These are phyloP conservation scores for Salix caprea DNA, from an alignment of 345 rosid genomes.

Conservation along the genomic window DNA sequence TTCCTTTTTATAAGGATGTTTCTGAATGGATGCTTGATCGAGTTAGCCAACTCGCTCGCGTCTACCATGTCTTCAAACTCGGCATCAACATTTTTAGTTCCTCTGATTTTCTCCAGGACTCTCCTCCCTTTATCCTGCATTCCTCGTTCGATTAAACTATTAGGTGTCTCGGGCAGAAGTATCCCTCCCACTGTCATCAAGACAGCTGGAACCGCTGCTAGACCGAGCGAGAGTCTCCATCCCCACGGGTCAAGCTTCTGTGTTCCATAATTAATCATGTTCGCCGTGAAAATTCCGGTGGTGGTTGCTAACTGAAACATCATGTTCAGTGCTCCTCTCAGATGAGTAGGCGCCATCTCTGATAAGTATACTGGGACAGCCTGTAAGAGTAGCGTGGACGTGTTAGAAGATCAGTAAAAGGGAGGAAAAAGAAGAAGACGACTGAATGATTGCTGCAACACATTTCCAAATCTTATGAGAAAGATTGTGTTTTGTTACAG, in stretches of 20 bases:
- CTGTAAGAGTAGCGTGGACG: slow-evolving; percentile 18
- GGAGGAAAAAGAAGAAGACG: not conserved
- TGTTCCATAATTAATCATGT: slow-evolving; percentile 87
- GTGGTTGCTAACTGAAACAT: slow-evolving; percentile 96
- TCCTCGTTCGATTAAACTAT: slow-evolving; percentile 79
- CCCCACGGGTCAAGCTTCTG: slow-evolving; percentile 81
- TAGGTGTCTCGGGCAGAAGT: slow-evolving; percentile 78
- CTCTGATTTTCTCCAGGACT: slow-evolving; percentile 70
- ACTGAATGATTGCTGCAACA: not conserved
- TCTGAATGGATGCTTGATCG: slow-evolving; percentile 78
- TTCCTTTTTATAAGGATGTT: slow-evolving; percentile 67
- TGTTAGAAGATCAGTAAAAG: not conserved
- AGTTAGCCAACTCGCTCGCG: slow-evolving; percentile 79
- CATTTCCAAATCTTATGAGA: not conserved
- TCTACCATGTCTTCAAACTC: slow-evolving; percentile 86
- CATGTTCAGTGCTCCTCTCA: slow-evolving; percentile 86
- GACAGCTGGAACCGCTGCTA: slow-evolving; percentile 75
- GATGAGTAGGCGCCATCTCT: slow-evolving; percentile 93
- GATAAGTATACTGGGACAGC: slow-evolving; percentile 86
- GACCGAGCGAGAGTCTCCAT: slow-evolving; percentile 93
- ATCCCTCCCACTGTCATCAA: slow-evolving; percentile 83
- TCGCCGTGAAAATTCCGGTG: slow-evolving; percentile 75
- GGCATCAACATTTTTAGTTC: slow-evolving; percentile 59
- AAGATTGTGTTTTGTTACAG: not conserved
- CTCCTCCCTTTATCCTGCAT: slow-evolving; percentile 47